Evolutionary conservation across 2,329 filamentous ascomycete species (phyloP), one percentile per base, ranked within the genome.

Genomic region (Aspergillus sp.): DNA sequence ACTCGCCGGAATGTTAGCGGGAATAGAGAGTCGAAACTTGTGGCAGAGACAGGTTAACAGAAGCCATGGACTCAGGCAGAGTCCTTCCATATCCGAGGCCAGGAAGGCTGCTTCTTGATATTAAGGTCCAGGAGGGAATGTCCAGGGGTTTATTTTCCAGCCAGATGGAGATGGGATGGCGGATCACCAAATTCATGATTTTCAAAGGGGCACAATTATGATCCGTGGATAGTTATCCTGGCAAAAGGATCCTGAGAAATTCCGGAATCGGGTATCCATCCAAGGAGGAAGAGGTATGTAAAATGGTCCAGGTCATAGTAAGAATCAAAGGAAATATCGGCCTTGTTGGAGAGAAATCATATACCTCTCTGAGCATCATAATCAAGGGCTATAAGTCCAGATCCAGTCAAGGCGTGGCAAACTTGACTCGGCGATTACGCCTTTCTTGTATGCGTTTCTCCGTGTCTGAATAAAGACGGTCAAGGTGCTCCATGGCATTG

Each of bases 381-480:
- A 55, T 50, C 15, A 45, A 31, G 4, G 5, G 40, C 51, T 21
- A 21, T 37, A 31, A 49, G 41, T n/a, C 19, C 33, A 58, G 17
- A 31, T 39, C 46, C 45, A 23, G 54, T 72, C 68, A 72, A 56
- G 68, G 62, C 24, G 61, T 66, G 48, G 65, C 66, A 57, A 75
- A 75, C 62, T 72, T 72, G 58, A 75, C 70, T 46, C 71, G 72
- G 55, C 73, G 73, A 50, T 59, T 68, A 58, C 72, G 72, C 61
- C 89, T 82, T 63, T 91, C 86, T 69, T 90, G 86, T 67, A 95
- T 93, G 75, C 89, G 82, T 73, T 84, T 84, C 77, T 95, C 91
- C 52, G 90, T 95, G 67, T 87, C 84, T 79, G 90, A 84, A 82
- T 96, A 96, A 75, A 96, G 81, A 73, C 82, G 82, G 77, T 93